These are phyloP conservation scores for Aspergillus uvarum DNA, from an alignment of 2,329 filamentous ascomycete genomes.

Conservation along the genomic window DNA sequence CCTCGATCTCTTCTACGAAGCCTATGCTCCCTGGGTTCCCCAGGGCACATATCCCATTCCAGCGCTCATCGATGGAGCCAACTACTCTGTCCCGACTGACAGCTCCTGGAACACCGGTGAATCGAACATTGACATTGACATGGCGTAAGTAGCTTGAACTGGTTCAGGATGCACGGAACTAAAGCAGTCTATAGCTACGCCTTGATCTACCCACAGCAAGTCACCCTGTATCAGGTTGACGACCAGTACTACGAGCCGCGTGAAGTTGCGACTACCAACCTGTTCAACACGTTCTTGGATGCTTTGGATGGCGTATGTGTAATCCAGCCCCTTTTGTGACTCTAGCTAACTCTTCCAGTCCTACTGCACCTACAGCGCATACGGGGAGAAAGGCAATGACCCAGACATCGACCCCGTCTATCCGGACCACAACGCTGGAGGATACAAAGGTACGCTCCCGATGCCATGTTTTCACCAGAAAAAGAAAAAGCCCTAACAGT, in stretches of 20 bases:
- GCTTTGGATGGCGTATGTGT: conserved; percentile 49
- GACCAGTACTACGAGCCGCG: conserved; percentile 46
- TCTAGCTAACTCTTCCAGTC: conserved; percentile 26
- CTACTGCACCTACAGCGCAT: conserved; percentile 55
- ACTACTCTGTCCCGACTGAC: conserved; percentile 40
- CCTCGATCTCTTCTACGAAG: conserved; percentile 51
- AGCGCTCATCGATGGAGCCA: conserved; percentile 49
- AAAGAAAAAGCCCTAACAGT: neutral
- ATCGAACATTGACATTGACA: conserved; percentile 56
- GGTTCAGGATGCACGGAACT: neutral
- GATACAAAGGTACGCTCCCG: conserved; percentile 49
- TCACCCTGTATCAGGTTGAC: conserved; percentile 53
- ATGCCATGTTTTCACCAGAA: too few relatives aligned
- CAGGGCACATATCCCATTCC: conserved; percentile 47
- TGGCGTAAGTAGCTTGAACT: conserved; percentile 42
- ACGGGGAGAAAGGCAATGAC: conserved; percentile 51
- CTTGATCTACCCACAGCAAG: conserved; percentile 53
- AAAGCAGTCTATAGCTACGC: conserved; percentile 22
- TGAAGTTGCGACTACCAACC: conserved; percentile 28
- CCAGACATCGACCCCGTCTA: conserved; percentile 53
- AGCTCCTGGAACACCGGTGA: conserved; percentile 43
- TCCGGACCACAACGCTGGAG: conserved; percentile 49
- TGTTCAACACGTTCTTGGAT: conserved; percentile 53
- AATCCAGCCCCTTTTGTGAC: neutral
- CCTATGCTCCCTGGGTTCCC: conserved; percentile 44